Conservation (phyloP, 73 alveolate species). For the Paramecium bursaria region DNA sequence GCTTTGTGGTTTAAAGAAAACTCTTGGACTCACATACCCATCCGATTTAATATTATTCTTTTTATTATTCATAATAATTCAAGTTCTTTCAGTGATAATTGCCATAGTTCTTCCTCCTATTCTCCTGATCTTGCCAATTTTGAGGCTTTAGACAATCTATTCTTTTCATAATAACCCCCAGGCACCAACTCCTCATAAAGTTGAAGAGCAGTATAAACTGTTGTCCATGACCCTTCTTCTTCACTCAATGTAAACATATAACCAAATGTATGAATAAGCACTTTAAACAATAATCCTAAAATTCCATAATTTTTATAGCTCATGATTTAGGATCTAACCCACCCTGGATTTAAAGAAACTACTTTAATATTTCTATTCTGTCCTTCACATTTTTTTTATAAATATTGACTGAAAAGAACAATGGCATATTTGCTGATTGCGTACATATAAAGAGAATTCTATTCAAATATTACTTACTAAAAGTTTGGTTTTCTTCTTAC, state of each 20-base stretch:
- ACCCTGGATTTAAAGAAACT: slow-evolving; percentile 67
- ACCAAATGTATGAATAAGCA: not conserved
- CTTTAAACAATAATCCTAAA: not conserved
- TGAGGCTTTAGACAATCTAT: not conserved
- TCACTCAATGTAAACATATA: slow-evolving; percentile 15
- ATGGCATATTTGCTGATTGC: slow-evolving; percentile 48
- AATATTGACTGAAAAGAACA: slow-evolving; percentile 37
- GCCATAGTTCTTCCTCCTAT: not conserved
- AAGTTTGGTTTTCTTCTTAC: not conserved
- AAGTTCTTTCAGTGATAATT: not conserved
- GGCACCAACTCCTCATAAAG: slow-evolving; percentile 26
- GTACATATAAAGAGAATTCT: slow-evolving; percentile 1
- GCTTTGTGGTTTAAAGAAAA: too few relatives aligned
- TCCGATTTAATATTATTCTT: too few relatives aligned
- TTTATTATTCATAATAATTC: not conserved
- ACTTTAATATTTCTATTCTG: slow-evolving; percentile 28
- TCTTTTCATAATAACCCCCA: slow-evolving; percentile 49
- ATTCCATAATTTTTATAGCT: not conserved
- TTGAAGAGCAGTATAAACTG: slow-evolving; percentile 14
- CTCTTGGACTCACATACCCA: too few relatives aligned
- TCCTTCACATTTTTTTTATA: slow-evolving; percentile 37
- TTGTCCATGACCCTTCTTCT: slow-evolving; percentile 54
- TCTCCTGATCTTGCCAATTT: not conserved
- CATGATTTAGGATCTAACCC: slow-evolving; percentile 56
- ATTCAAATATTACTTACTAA: not conserved